These are phyloP conservation scores for Dacryopinax primogenitus DNA, from an alignment of 768 basidiomycete genomes.

Conservation along the genomic window DNA sequence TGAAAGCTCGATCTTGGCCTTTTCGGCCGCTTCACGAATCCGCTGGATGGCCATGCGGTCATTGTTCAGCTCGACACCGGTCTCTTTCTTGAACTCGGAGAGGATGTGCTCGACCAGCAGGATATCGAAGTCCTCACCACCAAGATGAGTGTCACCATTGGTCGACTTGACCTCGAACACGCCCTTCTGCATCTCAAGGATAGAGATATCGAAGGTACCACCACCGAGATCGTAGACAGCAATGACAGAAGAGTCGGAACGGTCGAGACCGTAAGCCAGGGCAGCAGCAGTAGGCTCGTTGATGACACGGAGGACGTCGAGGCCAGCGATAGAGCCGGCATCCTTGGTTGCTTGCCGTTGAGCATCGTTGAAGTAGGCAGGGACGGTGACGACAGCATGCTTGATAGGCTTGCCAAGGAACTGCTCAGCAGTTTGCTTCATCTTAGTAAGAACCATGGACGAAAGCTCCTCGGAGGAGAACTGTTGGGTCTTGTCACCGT, in stretches of 20 bases:
- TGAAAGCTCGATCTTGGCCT: slow-evolving; percentile 97
- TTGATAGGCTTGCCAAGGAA: slow-evolving; percentile 87
- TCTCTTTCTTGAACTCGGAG: slow-evolving; percentile 88
- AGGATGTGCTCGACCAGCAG: slow-evolving; percentile 74
- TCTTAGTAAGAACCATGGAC: slow-evolving; percentile 78
- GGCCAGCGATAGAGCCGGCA: slow-evolving; percentile 92
- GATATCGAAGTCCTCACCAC: slow-evolving; percentile 94
- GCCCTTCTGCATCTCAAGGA: slow-evolving; percentile 98
- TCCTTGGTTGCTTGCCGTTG: slow-evolving; percentile 98
- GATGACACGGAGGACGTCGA: slow-evolving; percentile 95
- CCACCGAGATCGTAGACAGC: slow-evolving; percentile 98
- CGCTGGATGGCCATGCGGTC: slow-evolving; percentile 98
- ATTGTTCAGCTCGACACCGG: slow-evolving; percentile 60
- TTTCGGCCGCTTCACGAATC: slow-evolving; percentile 97
- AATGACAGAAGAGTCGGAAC: slow-evolving; percentile 61
- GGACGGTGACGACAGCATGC: slow-evolving; percentile 90
- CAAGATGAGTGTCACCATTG: slow-evolving; percentile 97
- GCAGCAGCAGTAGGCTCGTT: slow-evolving; percentile 99
- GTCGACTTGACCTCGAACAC: slow-evolving; percentile 99
- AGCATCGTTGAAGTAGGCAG: slow-evolving; percentile 98
- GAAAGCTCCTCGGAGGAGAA: slow-evolving; percentile 74
- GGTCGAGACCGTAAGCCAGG: slow-evolving; percentile 93
- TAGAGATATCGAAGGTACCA: slow-evolving; percentile 98
- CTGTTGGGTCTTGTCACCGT: slow-evolving; percentile 66
- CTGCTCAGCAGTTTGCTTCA: slow-evolving; percentile 91